A percentile compares a stretch with the other conserved stretches of the same genome.
phyloP scores from a whole-genome alignment of 1,284 basidiomycete genomes.

The Chondrostereum purpureum region DNA sequence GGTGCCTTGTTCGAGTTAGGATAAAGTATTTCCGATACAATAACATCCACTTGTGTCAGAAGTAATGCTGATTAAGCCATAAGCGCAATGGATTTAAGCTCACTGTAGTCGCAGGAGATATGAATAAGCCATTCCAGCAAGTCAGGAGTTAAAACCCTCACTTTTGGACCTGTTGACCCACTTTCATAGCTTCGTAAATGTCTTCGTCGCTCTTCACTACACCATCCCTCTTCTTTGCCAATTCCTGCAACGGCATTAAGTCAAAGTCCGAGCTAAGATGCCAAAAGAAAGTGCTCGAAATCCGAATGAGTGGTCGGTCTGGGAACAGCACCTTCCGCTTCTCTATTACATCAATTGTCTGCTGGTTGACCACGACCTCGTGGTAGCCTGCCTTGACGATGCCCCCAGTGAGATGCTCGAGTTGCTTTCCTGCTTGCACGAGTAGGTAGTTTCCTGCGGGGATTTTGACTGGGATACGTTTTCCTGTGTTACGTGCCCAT shows the following conservation, averaged over 20 bases:
- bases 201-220: constrained; percentile 41
- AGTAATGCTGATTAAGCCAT: constrained; percentile 58
- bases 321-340: constrained; percentile 51
- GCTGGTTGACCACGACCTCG: constrained; percentile 83
- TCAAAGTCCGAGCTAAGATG: constrained; percentile 83
- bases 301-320: constrained; percentile 79
- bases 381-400: constrained; percentile 89
- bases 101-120: constrained; percentile 37
- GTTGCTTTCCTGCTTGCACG: constrained; percentile 88
- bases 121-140: constrained; percentile 1
- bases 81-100: constrained; percentile 76
- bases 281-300: constrained; percentile 94
- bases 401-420: constrained; percentile 84
- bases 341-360: constrained; percentile 65
- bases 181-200: constrained; percentile 72
- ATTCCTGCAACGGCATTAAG: constrained; percentile 53
- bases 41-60: too few species aligned
- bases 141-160: constrained; percentile 29
- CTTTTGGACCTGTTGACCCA: constrained; percentile 82
- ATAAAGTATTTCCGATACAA: too few species aligned
- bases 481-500: constrained; percentile 89
- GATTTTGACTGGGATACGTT: constrained; percentile 78
- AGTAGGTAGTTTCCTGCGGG: constrained; percentile 68
- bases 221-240: constrained; percentile 40
- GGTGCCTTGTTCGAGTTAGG: too few species aligned